phyloP scores from a whole-genome alignment of 2,329 filamentous ascomycete genomes.

The Cordyceps cateniannulata region DNA sequence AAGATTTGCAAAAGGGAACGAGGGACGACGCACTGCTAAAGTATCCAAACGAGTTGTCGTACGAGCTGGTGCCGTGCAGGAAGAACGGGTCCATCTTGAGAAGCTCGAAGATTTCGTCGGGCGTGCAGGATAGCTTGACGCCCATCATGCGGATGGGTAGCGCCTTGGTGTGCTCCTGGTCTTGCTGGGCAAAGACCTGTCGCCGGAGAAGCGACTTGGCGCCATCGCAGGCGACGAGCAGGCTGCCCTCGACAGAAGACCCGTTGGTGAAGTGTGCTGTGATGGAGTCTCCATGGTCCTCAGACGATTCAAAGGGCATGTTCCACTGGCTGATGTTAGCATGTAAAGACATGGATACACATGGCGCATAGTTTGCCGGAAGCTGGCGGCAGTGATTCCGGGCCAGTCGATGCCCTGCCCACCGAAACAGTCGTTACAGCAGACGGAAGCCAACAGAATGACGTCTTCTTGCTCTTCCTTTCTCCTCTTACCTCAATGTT shows the following conservation, averaged over 20 bases:
- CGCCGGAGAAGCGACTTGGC: constrained; percentile 37
- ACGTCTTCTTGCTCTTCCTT: background rate
- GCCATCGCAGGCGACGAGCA: constrained; percentile 47
- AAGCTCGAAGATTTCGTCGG: constrained; percentile 35
- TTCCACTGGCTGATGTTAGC: constrained; percentile 29
- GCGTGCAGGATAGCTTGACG: constrained; percentile 33
- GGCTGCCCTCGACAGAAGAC: constrained; percentile 30
- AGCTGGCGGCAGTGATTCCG: background rate
- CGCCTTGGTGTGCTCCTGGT: constrained; percentile 25
- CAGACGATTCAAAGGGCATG: constrained; percentile 29
- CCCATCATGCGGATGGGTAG: constrained; percentile 46
- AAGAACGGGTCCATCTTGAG: constrained; percentile 46
- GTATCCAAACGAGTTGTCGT: constrained; percentile 46
- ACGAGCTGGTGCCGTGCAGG: constrained; percentile 44
- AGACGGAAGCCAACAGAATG: background rate
- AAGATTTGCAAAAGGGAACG: background rate
- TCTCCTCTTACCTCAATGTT: constrained; percentile 35
- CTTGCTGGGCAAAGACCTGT: constrained; percentile 26
- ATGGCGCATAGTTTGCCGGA: too few relatives aligned
- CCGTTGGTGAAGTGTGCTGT: constrained; percentile 42
- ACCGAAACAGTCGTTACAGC: background rate
- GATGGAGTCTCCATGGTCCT: constrained; percentile 27
- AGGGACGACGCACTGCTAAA: constrained; percentile 36
- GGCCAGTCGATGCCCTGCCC: background rate
- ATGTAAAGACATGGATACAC: background rate